Conservation (phyloP, 2,329 filamentous ascomycete species). For the Pseudogymnoascus sp. region DNA sequence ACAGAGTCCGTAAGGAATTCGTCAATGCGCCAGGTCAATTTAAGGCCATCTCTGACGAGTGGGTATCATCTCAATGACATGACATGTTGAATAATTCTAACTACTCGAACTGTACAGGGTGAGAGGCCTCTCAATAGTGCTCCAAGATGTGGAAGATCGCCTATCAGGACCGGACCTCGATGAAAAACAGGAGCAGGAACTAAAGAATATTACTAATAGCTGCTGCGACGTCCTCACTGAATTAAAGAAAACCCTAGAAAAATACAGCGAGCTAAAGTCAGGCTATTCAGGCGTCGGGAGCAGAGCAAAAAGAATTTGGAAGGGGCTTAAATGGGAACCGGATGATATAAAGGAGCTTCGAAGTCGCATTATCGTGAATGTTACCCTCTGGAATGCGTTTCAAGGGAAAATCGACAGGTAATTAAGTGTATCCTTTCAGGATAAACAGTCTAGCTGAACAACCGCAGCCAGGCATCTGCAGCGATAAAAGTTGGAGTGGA, state of each 20-base stretch:
- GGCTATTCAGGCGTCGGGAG: conserved; percentile 1
- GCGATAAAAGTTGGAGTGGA: neutral
- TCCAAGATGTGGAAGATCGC: conserved; percentile 21
- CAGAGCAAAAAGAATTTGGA: conserved; percentile 18
- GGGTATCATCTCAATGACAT: neutral
- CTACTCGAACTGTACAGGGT: conserved; percentile 15
- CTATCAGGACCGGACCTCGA: conserved; percentile 14
- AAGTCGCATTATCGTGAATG: conserved; percentile 9
- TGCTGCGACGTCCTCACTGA: conserved; percentile 15
- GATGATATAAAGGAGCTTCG: conserved; percentile 11
- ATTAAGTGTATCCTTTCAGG: neutral
- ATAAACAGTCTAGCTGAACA: neutral
- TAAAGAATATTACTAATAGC: conserved; percentile 15
- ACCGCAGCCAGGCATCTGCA: neutral
- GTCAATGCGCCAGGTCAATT: conserved; percentile 16
- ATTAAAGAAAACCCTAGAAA: conserved; percentile 7
- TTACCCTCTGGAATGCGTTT: conserved; percentile 6
- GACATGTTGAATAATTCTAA: neutral
- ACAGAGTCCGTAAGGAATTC: conserved; percentile 17
- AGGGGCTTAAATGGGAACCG: conserved; percentile 16
- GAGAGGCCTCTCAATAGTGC: conserved; percentile 18
- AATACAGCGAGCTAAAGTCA: conserved; percentile 11
- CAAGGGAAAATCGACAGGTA: conserved; percentile 8
- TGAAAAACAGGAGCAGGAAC: conserved; percentile 16
- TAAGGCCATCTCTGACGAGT: conserved; percentile 17